Evolutionary conservation across 2,329 filamentous ascomycete genomes (phyloP), one percentile per base, ranked within the genome.

Genomic region (Neonectria neomacrospora): DNA sequence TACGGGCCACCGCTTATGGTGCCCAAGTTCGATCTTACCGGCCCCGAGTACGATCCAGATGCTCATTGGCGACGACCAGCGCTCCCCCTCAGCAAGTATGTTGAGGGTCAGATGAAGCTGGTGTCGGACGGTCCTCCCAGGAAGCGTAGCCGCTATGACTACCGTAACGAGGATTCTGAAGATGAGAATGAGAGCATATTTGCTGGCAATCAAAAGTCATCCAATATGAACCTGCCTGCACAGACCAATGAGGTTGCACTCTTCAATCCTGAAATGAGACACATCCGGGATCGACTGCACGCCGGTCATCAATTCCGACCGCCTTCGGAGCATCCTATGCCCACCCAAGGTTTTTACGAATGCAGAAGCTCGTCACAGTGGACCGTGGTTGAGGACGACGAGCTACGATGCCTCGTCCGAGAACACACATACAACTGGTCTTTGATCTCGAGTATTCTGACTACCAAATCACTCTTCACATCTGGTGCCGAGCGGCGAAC

Each of bases 341-440:
- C 96, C 1, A 87, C 90, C 1, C 91, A 95, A 70, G 89, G 86
- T 55, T 99, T 98, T 80, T 98, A 97, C 73, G 95, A 99, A 77
- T 91, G 88, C 65, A 87, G 96, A 41, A 88, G 86, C 56, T 90
- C 94, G 2, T 98, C 96, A 3, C 94, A 97, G 74, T 99, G 96
- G 96, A 93, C 93, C 0, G 86, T 88, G 74, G 84, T 90, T 3
- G 96, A 99, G 76, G 96, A 99, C 70, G 94, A 98, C 71, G 93
- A 97, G 77, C 83, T 99, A 7, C 90, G 92, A 57, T 86, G 85
- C 48, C 84, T 97, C 42, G 96, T 97, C 18, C 91, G 93, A 71
- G 93, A 98, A 67, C 97, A 96, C 74, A 93, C 93, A 0, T 98
- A 97, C 81, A 99, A 99, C 73, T 99, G 96, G 96, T 96, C 94